Evolutionary conservation across 805 yeast species (phyloP), one percentile per base, ranked within the genome.

Genomic region (Spathaspora gorwiae): DNA sequence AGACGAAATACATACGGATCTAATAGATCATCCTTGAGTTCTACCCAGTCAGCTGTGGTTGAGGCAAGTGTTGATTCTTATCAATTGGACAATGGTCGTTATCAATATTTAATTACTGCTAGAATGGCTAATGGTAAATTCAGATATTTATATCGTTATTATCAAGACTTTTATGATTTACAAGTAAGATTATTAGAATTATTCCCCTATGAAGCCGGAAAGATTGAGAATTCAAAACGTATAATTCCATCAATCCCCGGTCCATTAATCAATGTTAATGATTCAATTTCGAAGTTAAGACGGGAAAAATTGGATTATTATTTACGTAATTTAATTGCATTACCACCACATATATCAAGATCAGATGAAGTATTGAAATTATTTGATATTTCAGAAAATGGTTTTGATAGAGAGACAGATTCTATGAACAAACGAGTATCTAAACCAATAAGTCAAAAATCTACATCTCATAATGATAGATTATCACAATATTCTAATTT

Each of bases 191-290:
- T 94, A 42, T 72, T 92, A 42, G 94, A 86, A 55, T 74, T 82
- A 26, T 94, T 87, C 73, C 97, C 97, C 7, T 81, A 77, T 48
- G 99, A 92, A 64, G 96, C 97, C 7, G 97, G 97, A 11, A 82
- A 88, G 53, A 83, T 81, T 37, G 84, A 82, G 44, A 86, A 86
- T 64, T 73, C 80, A 26, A 80, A 81, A 43, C 80, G 99, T 52
- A 83, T 86, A 29, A 74, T 94, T 46, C 99, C 99, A 7, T 89
- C 84, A 53, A 90, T 94, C 57, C 98, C 99, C 0, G 99, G 98
- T 1, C 99, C 99, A 2, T 75, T 92, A 40, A 84, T 95, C 34
- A 87, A 85, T 56, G 96, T 94, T 44, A 89, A 89, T 50, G 97
- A 92, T 52, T 69, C 72, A 47, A 68, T 79, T 42, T 75, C 80